Percentiles rank a stretch among this genome's conserved stretches.
Evolutionary conservation across 768 basidiomycete genomes (phyloP).

Genomic region (Kondoa subrosea): DNA sequence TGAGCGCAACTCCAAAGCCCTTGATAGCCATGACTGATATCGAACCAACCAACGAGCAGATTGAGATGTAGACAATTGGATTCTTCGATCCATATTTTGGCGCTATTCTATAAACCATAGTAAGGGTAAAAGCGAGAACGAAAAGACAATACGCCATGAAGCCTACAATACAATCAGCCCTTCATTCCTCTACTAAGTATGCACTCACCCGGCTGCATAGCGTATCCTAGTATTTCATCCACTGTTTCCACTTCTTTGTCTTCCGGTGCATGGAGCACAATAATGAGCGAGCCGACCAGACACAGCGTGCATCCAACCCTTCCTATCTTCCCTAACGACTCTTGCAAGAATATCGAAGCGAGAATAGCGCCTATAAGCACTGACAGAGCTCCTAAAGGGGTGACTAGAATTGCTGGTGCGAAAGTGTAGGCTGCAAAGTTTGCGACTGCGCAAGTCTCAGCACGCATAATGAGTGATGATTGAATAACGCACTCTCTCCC

Average conservation of each 20-base stretch:
- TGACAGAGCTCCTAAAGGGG: constrained; percentile 87
- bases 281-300: constrained; percentile 73
- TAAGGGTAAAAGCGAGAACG: constrained; percentile 57
- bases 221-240: constrained; percentile 79
- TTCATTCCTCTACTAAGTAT: not conserved
- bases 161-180: constrained; percentile 38
- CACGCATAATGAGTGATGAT: not conserved
- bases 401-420: constrained; percentile 94
- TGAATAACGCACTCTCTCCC: constrained; percentile 54
- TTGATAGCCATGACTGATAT: constrained; percentile 99
- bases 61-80: constrained; percentile 83
- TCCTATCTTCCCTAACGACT: constrained; percentile 85
- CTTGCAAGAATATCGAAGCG: constrained; percentile 78
- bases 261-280: constrained; percentile 88
- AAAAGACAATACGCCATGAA: constrained; percentile 81
- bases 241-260: constrained; percentile 86
- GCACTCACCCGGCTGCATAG: constrained; percentile 67
- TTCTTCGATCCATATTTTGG: constrained; percentile 74
- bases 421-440: constrained; percentile 92
- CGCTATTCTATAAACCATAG: constrained; percentile 72
- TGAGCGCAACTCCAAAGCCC: constrained; percentile 90
- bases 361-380: constrained; percentile 91
- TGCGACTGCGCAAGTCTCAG: constrained; percentile 31
- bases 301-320: constrained; percentile 69
- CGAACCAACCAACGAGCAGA: constrained; percentile 88